Evolutionary conservation across 2,329 filamentous ascomycete genomes (phyloP), one percentile per base, ranked within the genome.

Genomic region (Cryphonectria parasitica): DNA sequence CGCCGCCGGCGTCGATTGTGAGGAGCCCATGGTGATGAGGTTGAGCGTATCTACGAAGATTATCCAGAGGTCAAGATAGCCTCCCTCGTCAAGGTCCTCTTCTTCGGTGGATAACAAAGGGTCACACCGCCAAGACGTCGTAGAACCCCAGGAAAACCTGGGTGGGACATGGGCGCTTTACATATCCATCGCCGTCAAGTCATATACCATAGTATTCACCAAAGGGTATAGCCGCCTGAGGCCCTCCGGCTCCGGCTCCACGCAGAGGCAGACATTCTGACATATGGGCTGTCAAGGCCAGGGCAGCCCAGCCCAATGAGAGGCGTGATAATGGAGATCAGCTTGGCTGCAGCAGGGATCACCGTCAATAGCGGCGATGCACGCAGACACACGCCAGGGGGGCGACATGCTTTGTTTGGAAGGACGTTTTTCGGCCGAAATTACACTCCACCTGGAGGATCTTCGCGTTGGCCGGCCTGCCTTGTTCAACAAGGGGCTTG

Each of bases 1-100:
- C 15, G 69, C 60, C 54, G 67, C 43, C 19, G 72, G 60, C 17
- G 72, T 64, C 19, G 72, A 73, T 56, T 68, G 64, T 34, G 64
- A 58, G 61, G 62, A 64, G 11, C 72, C 72, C 72, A 73, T 73
- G 49, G 8, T 69, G 63, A 64, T 49, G 22, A 49, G 10, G 19
- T 49, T 49, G 22, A 56, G 52, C 52, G 52, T 56, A 28, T 28
- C 52, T 4, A 6, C 0, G 3, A 17, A 17, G 52, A 28, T 2
- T 56, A 28, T 56, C 52, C 11, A 56, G 52, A 56, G 25, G 19
- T 15, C 10, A 28, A 15, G 52, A 4, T n/a, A 7, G 15, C 4
- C 28, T 58, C 31, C 28, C 54, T 8, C 28, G 25, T 31, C 54
- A 58, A 31, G 15, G 25, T 58, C 25, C 25, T 28, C n/a, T 28